Conservation (phyloP, 192 early-diverging fungal species). For the Dissophora globulifera region DNA sequence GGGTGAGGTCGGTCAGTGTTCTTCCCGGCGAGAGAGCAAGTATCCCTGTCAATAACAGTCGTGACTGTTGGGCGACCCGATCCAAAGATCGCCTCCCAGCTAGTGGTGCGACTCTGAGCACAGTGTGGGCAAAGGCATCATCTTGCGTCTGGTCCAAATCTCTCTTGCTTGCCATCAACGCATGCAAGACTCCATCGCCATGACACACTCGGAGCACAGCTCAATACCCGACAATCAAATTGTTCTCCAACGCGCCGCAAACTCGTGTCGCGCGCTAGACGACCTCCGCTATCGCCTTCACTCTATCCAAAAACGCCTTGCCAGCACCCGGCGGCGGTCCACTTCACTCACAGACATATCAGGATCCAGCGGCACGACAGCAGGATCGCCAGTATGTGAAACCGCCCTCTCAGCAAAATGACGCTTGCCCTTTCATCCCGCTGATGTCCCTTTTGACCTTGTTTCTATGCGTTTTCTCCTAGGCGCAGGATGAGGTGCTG, state of each 20-base stretch:
- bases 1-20: no score
- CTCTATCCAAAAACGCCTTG: constrained; percentile 30
- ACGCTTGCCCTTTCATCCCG: no score
- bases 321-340: neutral
- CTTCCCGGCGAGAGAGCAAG: no score
- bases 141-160: no score
- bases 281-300: constrained; percentile 24
- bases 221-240: constrained; percentile 26
- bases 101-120: no score
- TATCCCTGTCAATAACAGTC: no score
- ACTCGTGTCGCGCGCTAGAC: constrained; percentile 35
- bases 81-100: no score
- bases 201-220: neutral
- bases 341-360: neutral
- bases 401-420: no score
- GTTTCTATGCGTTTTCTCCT: neutral
- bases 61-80: no score
- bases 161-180: no score
- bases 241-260: constrained; percentile 36
- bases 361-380: neutral
- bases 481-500: constrained; percentile 17
- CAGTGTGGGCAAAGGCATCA: no score
- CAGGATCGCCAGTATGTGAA: neutral
- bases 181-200: neutral
- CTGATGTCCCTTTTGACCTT: no score